Conservation (phyloP, 2,329 filamentous ascomycete species). For the Pleurostoma richardsiae region DNA sequence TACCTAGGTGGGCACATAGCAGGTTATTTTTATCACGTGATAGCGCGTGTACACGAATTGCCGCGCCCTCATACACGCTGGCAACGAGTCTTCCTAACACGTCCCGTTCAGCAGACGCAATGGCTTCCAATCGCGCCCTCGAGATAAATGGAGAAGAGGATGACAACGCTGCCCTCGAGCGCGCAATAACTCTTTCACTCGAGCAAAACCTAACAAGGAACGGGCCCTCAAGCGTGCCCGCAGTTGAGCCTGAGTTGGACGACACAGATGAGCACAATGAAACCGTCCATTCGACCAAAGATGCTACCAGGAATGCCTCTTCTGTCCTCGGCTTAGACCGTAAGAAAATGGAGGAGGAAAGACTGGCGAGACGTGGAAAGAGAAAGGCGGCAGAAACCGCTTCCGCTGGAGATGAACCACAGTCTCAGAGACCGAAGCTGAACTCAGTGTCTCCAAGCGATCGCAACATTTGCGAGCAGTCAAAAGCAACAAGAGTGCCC, state of each 20-base stretch:
- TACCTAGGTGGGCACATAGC: too few species aligned
- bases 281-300: not conserved
- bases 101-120: constrained; percentile 2
- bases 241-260: not conserved
- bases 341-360: constrained; percentile 80
- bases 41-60: too few species aligned
- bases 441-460: not conserved
- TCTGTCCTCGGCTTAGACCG: constrained; percentile 60
- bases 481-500: too few species aligned
- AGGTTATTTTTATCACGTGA: too few species aligned
- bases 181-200: constrained; percentile 56
- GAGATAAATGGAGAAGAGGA: constrained; percentile 30
- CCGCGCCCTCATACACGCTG: too few species aligned
- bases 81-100: too few species aligned
- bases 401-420: constrained; percentile 3
- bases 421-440: constrained; percentile 5
- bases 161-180: constrained; percentile 55
- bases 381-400: constrained; percentile 19
- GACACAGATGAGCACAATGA: not conserved
- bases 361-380: constrained; percentile 66
- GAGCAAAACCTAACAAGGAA: constrained; percentile 19
- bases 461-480: too few species aligned
- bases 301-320: constrained; percentile 9
- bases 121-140: constrained; percentile 14
- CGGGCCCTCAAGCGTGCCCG: not conserved